Conservation (phyloP, 2,329 filamentous ascomycete genomes). For the Hysterium pulicare region DNA sequence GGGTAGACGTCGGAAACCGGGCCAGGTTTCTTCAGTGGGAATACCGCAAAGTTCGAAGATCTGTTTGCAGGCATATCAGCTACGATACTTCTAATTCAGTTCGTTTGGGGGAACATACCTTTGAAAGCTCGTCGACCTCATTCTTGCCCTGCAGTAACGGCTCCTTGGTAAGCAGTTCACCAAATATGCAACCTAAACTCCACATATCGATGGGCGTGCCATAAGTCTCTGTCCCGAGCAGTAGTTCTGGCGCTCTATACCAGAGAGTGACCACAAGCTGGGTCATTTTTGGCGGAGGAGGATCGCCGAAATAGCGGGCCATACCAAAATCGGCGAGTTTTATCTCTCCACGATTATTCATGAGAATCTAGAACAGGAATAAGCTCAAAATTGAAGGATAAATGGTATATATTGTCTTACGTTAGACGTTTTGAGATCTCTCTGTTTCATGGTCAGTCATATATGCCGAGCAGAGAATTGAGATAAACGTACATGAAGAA, state of each 20-base stretch:
- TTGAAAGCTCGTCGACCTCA: conserved; percentile 84
- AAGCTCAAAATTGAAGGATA: too few species aligned
- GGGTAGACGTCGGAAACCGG: conserved; percentile 78
- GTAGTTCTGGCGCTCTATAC: conserved; percentile 89
- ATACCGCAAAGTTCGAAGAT: conserved; percentile 90
- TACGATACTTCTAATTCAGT: neutral
- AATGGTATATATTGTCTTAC: conserved; percentile 5
- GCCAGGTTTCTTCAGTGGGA: conserved; percentile 80
- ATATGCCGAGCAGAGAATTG: neutral
- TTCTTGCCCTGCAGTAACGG: conserved; percentile 84
- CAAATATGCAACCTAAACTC: conserved; percentile 95
- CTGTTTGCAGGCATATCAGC: too few species aligned
- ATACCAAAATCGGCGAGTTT: conserved; percentile 98
- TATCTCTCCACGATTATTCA: conserved; percentile 91
- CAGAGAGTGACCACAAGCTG: conserved; percentile 94
- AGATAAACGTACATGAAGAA: conserved; percentile 56
- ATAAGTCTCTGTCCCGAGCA: conserved; percentile 77
- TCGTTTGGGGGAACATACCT: conserved; percentile 44
- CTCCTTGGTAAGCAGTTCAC: conserved; percentile 78
- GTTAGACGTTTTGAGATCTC: conserved; percentile 38
- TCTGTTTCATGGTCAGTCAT: conserved; percentile 16
- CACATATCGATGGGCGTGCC: conserved; percentile 82
- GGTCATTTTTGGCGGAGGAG: conserved; percentile 71
- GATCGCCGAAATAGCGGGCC: conserved; percentile 80
- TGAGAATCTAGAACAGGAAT: conserved; percentile 59